phyloP scores from a whole-genome alignment of 345 rosid genomes.

The Schrenkiella parvula region DNA sequence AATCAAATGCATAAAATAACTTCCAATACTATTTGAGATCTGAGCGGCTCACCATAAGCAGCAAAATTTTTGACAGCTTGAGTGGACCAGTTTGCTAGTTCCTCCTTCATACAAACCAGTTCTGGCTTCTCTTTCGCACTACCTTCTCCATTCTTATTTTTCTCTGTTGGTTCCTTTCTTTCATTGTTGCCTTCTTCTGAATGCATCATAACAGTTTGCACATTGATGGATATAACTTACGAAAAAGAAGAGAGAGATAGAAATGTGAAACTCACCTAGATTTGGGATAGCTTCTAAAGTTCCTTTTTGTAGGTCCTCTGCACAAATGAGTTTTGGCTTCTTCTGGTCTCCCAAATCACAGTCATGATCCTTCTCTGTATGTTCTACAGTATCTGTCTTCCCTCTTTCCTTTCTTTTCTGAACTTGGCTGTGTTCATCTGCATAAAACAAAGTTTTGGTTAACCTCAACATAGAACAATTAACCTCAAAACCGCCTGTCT shows the following conservation, averaged over 20 bases:
- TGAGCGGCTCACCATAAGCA: slow-evolving; percentile 8
- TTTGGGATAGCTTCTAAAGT: slow-evolving; percentile 39
- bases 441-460: slow-evolving; percentile 1
- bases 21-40: not conserved
- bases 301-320: slow-evolving; percentile 36
- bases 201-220: not conserved
- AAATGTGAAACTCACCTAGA: slow-evolving; percentile 41
- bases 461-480: slow-evolving; percentile 3
- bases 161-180: not conserved
- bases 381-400: slow-evolving; percentile 3
- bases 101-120: slow-evolving; percentile 16
- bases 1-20: not conserved
- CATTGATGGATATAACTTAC: not conserved
- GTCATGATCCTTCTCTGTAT: not conserved
- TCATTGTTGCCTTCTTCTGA: not conserved
- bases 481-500: not conserved
- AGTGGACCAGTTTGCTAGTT: not conserved
- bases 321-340: slow-evolving; percentile 46
- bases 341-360: slow-evolving; percentile 9
- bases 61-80: not conserved
- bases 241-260: not conserved
- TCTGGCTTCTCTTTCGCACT: slow-evolving; percentile 33
- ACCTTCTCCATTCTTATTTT: not conserved
- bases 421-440: not conserved
- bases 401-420: slow-evolving; percentile 18